Base-by-base conservation (phyloP, 805 yeast species). In the Wickerhamomyces silvicola region DNA sequence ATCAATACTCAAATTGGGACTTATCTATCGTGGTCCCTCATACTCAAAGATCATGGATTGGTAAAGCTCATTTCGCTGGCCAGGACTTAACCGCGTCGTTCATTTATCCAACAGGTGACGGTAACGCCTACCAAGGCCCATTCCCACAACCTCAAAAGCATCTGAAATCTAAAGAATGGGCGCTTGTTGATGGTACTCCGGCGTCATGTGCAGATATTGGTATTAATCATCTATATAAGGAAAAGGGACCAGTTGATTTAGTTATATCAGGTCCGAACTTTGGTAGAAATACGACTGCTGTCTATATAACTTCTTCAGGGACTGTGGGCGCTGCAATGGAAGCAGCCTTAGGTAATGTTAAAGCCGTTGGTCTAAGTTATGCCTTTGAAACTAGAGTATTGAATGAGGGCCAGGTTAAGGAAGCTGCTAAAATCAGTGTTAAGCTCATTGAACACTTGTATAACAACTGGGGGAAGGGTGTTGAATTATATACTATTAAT, bases 291-390 rank as follows among this genome's bases (percentile, higher is more conserved):
- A 78, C 95, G 2, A 76, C 90, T 16, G 86, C 94, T 6, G 72
- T 90, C 27, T 92, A 87, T 56, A 82, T 87, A 34, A 70, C 92
- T 47, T 77, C 96, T 5, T 80, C 94, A 45, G 98, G 98, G 10
- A 92, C 98, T 2, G 80, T 92, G 12, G 98, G 98, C 17, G 97
- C 95, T 4, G 92, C 97, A 1, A 73, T 88, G 86, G 98, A 92
- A 60, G 94, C 88, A 2, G 83, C 81, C 2, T 72, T 88, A 25
- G 54, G 68, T 14, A 80, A 78, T 0, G 60, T 59, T 11, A 78
- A 68, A 43, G 64, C 95, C 5, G 68, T 92, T 41, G 97, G 95
- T 2, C 48, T 92, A 21, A 82, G 94, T 22, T 90, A 76, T 66
- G 92, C 94, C n/a, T 92, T 81, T 51, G 74, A 69, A 33, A 38